Conservation (phyloP, 805 yeast species). For the Ascoidea asiatica region DNA sequence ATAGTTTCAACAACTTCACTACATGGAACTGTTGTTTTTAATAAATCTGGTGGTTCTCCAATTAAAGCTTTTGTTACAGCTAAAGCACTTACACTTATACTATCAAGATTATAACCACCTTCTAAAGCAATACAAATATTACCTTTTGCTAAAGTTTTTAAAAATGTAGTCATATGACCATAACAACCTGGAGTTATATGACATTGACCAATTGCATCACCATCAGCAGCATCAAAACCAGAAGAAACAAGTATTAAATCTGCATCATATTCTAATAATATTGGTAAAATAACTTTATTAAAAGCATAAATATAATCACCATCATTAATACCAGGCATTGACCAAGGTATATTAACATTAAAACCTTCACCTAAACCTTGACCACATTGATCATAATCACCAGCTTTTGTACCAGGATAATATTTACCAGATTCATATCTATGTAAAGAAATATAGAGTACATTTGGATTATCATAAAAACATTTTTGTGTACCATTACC, state of each 20-base stretch:
- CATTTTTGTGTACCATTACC: slow-evolving; percentile 98
- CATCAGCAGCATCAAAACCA: slow-evolving; percentile 98
- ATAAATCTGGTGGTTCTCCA: slow-evolving; percentile 89
- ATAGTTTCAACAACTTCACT: slow-evolving; percentile 68
- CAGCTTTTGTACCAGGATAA: slow-evolving; percentile 88
- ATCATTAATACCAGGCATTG: slow-evolving; percentile 80
- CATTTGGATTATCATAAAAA: slow-evolving; percentile 79
- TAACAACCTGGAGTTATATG: slow-evolving; percentile 93
- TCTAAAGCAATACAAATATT: slow-evolving; percentile 81
- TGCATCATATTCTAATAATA: slow-evolving; percentile 79
- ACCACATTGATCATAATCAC: slow-evolving; percentile 72
- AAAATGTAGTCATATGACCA: slow-evolving; percentile 89
- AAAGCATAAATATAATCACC: slow-evolving; percentile 93
- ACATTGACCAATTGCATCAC: slow-evolving; percentile 94
- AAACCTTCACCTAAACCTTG: slow-evolving; percentile 79
- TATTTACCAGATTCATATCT: slow-evolving; percentile 85
- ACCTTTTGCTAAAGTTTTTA: slow-evolving; percentile 80
- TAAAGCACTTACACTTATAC: slow-evolving; percentile 81
- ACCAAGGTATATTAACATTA: slow-evolving; percentile 90
- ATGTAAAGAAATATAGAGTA: slow-evolving; percentile 81
- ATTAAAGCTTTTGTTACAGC: slow-evolving; percentile 83
- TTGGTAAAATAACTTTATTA: slow-evolving; percentile 73
- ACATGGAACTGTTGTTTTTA: slow-evolving; percentile 53
- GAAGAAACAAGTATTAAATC: slow-evolving; percentile 87
- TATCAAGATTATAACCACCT: slow-evolving; percentile 92